Percentiles rank a stretch among this genome's conserved stretches.
These are phyloP conservation scores for Mangifera indica DNA, from an alignment of 345 rosid genomes.

Conservation along the genomic window DNA sequence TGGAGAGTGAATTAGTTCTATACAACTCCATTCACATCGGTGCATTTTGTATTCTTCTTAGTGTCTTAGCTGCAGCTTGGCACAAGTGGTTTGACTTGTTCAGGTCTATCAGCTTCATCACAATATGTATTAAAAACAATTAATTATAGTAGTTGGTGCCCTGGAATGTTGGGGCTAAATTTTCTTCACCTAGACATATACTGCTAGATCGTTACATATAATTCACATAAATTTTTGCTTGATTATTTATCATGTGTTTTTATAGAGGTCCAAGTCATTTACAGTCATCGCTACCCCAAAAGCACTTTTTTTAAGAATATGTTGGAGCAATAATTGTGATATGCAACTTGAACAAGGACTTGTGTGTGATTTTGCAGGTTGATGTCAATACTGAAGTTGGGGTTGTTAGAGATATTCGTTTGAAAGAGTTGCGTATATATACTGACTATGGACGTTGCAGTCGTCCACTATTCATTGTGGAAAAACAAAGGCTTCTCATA, in stretches of 20 bases:
- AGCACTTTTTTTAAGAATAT: too few relatives aligned
- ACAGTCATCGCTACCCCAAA: too few relatives aligned
- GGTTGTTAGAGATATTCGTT: conserved; percentile 90
- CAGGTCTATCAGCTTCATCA: not conserved
- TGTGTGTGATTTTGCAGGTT: conserved; percentile 48
- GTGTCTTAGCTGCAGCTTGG: not conserved
- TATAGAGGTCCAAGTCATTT: not conserved
- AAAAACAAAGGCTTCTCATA: conserved; percentile 89
- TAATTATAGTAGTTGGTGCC: not conserved
- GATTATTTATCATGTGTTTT: not conserved
- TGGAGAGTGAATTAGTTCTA: not conserved
- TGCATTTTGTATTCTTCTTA: not conserved
- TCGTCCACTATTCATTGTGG: conserved; percentile 92
- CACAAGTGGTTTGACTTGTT: not conserved
- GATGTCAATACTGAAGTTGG: conserved; percentile 98
- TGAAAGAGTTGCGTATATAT: conserved; percentile 85
- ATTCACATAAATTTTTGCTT: not conserved
- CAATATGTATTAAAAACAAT: not conserved
- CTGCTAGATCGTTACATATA: too few relatives aligned
- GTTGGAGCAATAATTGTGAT: not conserved
- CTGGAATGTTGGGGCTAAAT: not conserved
- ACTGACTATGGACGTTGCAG: conserved; percentile 99
- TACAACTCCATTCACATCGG: not conserved
- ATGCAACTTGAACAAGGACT: conserved; percentile 14
- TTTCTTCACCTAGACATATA: not conserved